Evolutionary conservation across 2,329 filamentous ascomycete species (phyloP).

Genomic region (Fusarium irregulare): DNA sequence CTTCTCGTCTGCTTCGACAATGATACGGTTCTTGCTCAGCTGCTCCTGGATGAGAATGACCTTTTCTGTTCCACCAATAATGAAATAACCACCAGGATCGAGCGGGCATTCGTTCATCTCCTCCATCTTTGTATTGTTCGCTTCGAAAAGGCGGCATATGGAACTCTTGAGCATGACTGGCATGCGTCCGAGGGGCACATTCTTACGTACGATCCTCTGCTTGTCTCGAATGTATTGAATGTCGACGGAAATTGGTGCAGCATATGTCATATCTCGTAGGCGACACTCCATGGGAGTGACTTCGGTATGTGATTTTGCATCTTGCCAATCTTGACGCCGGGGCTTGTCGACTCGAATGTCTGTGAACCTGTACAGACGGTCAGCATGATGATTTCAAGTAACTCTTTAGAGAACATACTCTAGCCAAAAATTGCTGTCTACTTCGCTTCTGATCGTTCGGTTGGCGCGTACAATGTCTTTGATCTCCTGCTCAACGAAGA

Average conservation of each 20-base stretch:
- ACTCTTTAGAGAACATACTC: constrained; percentile 60
- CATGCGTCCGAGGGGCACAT: constrained; percentile 87
- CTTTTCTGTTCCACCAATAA: constrained; percentile 97
- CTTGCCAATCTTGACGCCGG: constrained; percentile 80
- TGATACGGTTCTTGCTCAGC: constrained; percentile 98
- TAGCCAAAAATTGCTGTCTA: constrained; percentile 91
- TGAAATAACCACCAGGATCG: constrained; percentile 97
- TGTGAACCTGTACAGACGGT: constrained; percentile 66
- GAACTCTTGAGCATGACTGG: constrained; percentile 97
- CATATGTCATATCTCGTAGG: constrained; percentile 96
- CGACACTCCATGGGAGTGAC: constrained; percentile 97
- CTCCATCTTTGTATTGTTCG: constrained; percentile 89
- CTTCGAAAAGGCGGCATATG: constrained; percentile 87
- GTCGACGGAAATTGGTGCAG: constrained; percentile 92
- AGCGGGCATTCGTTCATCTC: constrained; percentile 94
- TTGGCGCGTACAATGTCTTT: constrained; percentile 97
- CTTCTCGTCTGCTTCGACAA: constrained; percentile 92
- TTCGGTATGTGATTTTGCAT: constrained; percentile 75
- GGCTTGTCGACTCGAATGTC: constrained; percentile 90
- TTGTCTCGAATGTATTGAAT: constrained; percentile 89
- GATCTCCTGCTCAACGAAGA: constrained; percentile 95
- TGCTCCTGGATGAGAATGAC: constrained; percentile 99
- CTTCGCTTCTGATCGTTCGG: constrained; percentile 87
- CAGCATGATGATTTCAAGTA: neutral
- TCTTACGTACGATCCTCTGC: constrained; percentile 77